phyloP scores from a whole-genome alignment of 2,329 filamentous ascomycete species.

The Cladosporium sp. region DNA sequence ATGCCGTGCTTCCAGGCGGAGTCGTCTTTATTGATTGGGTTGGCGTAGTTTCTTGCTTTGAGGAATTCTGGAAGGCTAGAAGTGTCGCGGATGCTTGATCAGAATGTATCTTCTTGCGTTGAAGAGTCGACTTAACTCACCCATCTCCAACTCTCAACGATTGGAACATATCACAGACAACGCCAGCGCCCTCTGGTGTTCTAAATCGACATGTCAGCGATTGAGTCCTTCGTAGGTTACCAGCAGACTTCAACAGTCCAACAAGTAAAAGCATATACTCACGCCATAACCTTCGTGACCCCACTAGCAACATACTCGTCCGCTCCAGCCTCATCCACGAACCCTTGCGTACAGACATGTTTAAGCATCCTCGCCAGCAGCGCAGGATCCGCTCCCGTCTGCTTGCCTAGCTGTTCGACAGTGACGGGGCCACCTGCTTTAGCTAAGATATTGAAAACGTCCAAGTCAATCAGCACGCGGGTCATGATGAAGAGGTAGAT shows the following conservation, averaged over 20 bases:
- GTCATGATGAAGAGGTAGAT: conserved; percentile 1
- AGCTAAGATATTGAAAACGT: not conserved
- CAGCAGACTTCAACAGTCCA: too few species aligned
- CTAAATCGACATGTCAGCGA: not conserved
- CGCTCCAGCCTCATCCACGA: not conserved
- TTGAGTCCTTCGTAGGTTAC: too few species aligned
- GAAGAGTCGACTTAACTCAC: not conserved
- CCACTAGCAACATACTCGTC: conserved; percentile 7
- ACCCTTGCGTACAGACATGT: conserved; percentile 6
- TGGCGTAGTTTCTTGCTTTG: not conserved
- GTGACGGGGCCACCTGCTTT: not conserved
- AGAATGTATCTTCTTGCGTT: not conserved
- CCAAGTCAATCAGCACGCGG: not conserved
- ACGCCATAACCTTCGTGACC: conserved; percentile 3
- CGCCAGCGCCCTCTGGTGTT: not conserved
- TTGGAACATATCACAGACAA: conserved; percentile 6
- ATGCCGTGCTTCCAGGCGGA: not conserved
- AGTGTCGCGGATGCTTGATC: too few species aligned
- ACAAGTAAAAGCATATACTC: not conserved
- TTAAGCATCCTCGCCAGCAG: conserved; percentile 3
- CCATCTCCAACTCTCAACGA: not conserved
- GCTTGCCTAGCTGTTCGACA: not conserved
- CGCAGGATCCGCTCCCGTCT: not conserved
- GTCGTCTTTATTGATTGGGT: conserved; percentile 1
- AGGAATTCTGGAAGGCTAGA: not conserved